Evolutionary conservation across 805 yeast genomes (phyloP).

Genomic region (Cyberlindnera suaveolens): DNA sequence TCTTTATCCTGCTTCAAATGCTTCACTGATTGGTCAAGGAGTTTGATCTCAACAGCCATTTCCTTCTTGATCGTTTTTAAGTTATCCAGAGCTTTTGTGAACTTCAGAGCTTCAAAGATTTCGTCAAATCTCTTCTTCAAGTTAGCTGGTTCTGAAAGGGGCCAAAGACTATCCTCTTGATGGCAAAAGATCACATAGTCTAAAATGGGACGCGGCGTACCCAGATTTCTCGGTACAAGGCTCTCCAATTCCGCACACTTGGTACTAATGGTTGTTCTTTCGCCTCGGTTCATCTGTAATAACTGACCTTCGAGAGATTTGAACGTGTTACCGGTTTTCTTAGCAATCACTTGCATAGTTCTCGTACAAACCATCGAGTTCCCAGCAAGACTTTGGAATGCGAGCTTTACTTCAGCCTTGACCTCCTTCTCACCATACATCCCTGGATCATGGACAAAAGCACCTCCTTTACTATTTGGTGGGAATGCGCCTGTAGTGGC

Average conservation of each 20-base stretch:
- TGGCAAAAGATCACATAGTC: conserved; percentile 96
- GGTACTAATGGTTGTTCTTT: conserved; percentile 68
- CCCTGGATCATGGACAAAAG: conserved; percentile 90
- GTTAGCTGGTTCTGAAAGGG: conserved; percentile 82
- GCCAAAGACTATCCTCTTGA: conserved; percentile 97
- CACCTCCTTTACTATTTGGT: conserved; percentile 94
- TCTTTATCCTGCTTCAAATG: conserved; percentile 70
- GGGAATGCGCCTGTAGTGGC: conserved; percentile 96
- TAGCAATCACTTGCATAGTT: conserved; percentile 67
- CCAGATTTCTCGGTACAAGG: conserved; percentile 75
- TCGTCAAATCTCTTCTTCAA: conserved; percentile 93
- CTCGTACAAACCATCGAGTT: conserved; percentile 81
- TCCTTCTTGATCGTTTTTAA: conserved; percentile 74
- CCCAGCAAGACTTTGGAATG: conserved; percentile 68
- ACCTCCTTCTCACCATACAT: conserved; percentile 70
- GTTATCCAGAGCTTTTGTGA: conserved; percentile 81
- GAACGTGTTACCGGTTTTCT: conserved; percentile 57
- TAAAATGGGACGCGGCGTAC: conserved; percentile 80
- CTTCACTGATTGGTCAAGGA: conserved; percentile 72
- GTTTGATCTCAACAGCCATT: conserved; percentile 64
- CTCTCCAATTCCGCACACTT: conserved; percentile 79
- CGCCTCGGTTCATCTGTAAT: conserved; percentile 57
- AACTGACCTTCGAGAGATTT: conserved; percentile 90
- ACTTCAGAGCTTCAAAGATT: conserved; percentile 90
- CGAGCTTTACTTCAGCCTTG: conserved; percentile 84